Evolutionary conservation across 2,329 filamentous ascomycete genomes (phyloP), one percentile per base, ranked within the genome.

Genomic region (Hymenoscyphus infarciens): DNA sequence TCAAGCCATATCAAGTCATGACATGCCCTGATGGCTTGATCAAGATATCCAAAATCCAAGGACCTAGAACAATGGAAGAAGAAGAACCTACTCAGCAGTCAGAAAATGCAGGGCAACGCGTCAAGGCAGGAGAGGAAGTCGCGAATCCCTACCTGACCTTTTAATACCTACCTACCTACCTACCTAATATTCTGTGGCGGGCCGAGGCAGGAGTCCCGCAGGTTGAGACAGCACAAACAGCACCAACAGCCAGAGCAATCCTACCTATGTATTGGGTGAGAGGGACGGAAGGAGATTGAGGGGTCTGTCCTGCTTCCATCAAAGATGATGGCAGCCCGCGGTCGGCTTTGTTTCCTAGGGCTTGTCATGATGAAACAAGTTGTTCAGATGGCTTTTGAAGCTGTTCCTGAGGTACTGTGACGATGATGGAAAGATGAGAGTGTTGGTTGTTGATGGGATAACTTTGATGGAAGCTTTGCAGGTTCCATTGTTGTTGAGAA

Each of bases 101-200:
- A 52, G 45, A 52, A 52, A 52, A 52, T 22, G 45, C 45, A n/a
- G n/a, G n/a, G n/a, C n/a, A 52, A 52, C 19, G 19, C 45, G 22
- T 25, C 22, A 13, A 13, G 19, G 45, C 19, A 38, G 25, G 19
- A 52, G 45, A 52, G 19, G 19, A 25, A 52, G 19, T 11, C 13
- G 45, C 19, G 11, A 25, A 22, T 25, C 19, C 45, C 10, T 52
- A 52, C 45, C 45, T 52, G 25, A 52, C 45, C 45, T 52, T 52
- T 11, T 3, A 19, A 22, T 49, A n/a, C n/a, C n/a, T n/a, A n/a
- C n/a, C n/a, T n/a, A n/a, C n/a, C n/a, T n/a, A n/a, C n/a, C n/a
- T n/a, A n/a, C n/a, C n/a, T n/a, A 10, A 35, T 11, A 3, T 52
- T 22, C 19, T 22, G 19, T 22, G 11, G 45, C 45, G 19, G 45